These are phyloP conservation scores for Tolypocladium amazonense DNA, from an alignment of 2,329 filamentous ascomycete genomes.

Conservation along the genomic window DNA sequence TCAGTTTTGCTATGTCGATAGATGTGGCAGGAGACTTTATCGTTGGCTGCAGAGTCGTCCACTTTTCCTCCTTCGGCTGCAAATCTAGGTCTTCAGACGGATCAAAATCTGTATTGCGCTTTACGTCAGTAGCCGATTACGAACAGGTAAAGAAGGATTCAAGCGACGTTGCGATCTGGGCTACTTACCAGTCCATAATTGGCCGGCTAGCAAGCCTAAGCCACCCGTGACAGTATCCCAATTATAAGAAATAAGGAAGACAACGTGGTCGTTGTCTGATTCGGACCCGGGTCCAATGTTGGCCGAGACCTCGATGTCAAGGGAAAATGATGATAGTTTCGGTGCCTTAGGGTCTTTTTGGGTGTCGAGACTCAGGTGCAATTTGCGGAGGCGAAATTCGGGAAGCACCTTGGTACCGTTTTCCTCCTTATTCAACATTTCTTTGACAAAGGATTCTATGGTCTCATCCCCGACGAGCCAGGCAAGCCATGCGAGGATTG, in stretches of 20 bases:
- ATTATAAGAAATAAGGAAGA: background rate
- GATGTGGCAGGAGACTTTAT: background rate
- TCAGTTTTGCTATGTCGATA: conserved; percentile 1
- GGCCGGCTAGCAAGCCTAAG: background rate
- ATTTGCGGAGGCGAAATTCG: background rate
- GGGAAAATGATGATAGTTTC: background rate
- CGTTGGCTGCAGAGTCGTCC: conserved; percentile 1
- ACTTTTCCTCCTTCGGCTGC: background rate
- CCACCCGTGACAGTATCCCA: background rate
- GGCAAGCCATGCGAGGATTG: conserved; percentile 2
- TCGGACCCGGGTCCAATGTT: background rate
- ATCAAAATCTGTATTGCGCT: background rate
- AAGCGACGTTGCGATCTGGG: background rate
- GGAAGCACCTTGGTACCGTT: background rate
- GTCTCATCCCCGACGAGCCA: background rate
- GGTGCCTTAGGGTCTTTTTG: background rate
- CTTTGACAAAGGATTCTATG: background rate
- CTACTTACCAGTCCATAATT: background rate
- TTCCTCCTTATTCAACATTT: background rate
- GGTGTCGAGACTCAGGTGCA: background rate
- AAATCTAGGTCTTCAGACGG: background rate
- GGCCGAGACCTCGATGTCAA: background rate
- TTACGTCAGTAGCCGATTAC: background rate
- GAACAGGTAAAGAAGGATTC: background rate
- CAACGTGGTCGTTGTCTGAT: background rate